Evolutionary conservation across 2,329 filamentous ascomycete genomes (phyloP).

Genomic region (Trichophyton mentagrophytes): DNA sequence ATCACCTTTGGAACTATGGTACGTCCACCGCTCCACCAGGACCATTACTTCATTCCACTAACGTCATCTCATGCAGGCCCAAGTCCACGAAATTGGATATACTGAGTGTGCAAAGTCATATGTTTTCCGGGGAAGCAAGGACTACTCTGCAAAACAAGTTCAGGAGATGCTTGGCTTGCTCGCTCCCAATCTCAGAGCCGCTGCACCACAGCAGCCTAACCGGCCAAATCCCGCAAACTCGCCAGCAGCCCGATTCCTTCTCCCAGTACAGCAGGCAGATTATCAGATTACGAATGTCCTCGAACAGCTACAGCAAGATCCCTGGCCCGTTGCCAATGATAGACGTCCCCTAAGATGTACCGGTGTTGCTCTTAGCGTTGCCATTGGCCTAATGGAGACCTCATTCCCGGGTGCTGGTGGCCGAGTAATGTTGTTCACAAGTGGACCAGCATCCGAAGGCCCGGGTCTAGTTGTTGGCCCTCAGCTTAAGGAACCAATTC

Average conservation of each 20-base stretch:
- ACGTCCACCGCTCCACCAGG: conserved; percentile 13
- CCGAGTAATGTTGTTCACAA: conserved; percentile 93
- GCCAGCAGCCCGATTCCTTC: conserved; percentile 75
- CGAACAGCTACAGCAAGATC: conserved; percentile 90
- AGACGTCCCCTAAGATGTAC: conserved; percentile 83
- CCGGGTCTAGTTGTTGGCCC: conserved; percentile 94
- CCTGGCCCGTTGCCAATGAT: conserved; percentile 93
- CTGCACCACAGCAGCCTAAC: conserved; percentile 60
- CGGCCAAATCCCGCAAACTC: conserved; percentile 62
- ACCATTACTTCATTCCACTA: neutral
- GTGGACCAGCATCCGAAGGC: conserved; percentile 87
- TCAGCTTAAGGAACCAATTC: conserved; percentile 88
- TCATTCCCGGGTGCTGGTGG: conserved; percentile 93
- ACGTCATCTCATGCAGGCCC: conserved; percentile 44
- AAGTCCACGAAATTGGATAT: conserved; percentile 97
- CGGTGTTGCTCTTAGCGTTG: conserved; percentile 90
- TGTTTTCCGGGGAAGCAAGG: conserved; percentile 94
- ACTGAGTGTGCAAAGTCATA: conserved; percentile 97
- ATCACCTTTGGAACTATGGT: conserved; percentile 80
- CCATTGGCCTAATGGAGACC: conserved; percentile 80
- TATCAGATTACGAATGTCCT: conserved; percentile 94
- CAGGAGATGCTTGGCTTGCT: conserved; percentile 93
- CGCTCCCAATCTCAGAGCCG: conserved; percentile 58
- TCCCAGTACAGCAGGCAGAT: conserved; percentile 90
- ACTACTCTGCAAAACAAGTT: conserved; percentile 97